Percentiles rank a stretch among this genome's conserved stretches.
Conservation (phyloP, 768 basidiomycete species). For the Termitomyces sp. region DNA sequence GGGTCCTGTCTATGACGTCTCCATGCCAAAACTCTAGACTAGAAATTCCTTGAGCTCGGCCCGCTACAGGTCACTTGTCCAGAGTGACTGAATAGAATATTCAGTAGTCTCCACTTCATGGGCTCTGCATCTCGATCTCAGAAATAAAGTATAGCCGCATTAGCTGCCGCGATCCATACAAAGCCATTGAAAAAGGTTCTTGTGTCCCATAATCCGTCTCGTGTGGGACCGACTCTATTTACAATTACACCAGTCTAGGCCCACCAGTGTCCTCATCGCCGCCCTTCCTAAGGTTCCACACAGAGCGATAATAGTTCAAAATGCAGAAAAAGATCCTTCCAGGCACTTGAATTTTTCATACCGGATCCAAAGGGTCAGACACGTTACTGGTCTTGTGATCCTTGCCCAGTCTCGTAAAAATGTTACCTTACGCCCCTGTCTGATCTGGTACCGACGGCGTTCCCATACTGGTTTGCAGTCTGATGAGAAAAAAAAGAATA, state of each 20-base stretch:
- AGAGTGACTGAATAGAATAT: neutral
- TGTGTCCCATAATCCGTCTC: constrained; percentile 1
- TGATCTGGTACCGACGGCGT: neutral
- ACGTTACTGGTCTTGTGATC: constrained; percentile 35
- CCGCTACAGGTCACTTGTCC: constrained; percentile 12
- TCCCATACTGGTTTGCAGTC: constrained; percentile 7
- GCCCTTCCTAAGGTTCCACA: too few relatives aligned
- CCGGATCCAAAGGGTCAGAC: constrained; percentile 13
- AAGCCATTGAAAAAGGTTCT: constrained; percentile 10
- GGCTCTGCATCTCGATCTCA: constrained; percentile 8
- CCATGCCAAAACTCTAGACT: constrained; percentile 6
- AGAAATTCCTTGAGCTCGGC: neutral
- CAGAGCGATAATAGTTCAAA: too few relatives aligned
- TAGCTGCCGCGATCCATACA: neutral
- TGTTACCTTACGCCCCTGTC: constrained; percentile 9
- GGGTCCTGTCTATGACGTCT: constrained; percentile 11
- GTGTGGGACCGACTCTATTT: constrained; percentile 6
- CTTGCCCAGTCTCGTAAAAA: too few relatives aligned
- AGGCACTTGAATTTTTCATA: constrained; percentile 1
- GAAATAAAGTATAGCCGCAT: constrained; percentile 7
- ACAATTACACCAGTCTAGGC: too few relatives aligned
- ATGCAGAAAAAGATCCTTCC: too few relatives aligned
- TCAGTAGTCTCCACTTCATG: neutral
- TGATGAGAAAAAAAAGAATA: constrained; percentile 7
- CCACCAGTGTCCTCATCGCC: too few relatives aligned